A percentile compares a stretch with the other conserved stretches of the same genome.
Conservation (phyloP, 805 yeast genomes). For the Yarrowia porcina region DNA sequence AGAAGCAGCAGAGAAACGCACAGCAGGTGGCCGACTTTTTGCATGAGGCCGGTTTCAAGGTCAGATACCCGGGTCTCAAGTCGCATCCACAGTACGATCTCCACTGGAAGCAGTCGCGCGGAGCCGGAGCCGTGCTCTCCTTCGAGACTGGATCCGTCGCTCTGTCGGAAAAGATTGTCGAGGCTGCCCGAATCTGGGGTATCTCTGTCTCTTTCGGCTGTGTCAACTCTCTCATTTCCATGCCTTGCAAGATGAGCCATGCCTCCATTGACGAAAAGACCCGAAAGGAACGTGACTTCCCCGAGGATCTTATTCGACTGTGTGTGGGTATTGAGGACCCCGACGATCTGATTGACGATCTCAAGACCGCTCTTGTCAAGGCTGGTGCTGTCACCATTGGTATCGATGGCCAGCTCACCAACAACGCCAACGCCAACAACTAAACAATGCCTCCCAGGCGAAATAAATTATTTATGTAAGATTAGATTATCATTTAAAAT, state of each 20-base stretch:
- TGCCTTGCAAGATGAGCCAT: constrained; percentile 96
- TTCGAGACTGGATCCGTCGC: constrained; percentile 79
- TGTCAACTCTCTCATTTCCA: constrained; percentile 84
- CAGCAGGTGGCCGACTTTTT: constrained; percentile 71
- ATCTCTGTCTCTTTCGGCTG: constrained; percentile 94
- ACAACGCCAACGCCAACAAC: constrained; percentile 3
- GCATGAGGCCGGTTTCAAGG: constrained; percentile 64
- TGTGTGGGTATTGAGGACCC: constrained; percentile 88
- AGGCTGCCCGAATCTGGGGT: constrained; percentile 70
- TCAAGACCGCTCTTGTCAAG: constrained; percentile 62
- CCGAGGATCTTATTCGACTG: constrained; percentile 85
- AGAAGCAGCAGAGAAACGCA: constrained; percentile 83
- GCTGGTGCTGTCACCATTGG: constrained; percentile 51
- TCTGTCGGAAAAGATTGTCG: constrained; percentile 68
- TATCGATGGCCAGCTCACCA: constrained; percentile 17
- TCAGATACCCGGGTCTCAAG: constrained; percentile 80
- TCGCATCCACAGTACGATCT: constrained; percentile 78
- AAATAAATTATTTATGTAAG: constrained; percentile 13
- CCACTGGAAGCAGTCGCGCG: constrained; percentile 72
- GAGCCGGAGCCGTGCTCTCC: constrained; percentile 85
- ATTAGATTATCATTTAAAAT: not conserved
- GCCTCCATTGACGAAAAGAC: constrained; percentile 91
- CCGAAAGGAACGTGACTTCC: constrained; percentile 82
- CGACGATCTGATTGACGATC: constrained; percentile 77
- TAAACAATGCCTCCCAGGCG: not conserved